Conservation (phyloP, 2,329 filamentous ascomycete genomes). For the Colletotrichum abscissum region DNA sequence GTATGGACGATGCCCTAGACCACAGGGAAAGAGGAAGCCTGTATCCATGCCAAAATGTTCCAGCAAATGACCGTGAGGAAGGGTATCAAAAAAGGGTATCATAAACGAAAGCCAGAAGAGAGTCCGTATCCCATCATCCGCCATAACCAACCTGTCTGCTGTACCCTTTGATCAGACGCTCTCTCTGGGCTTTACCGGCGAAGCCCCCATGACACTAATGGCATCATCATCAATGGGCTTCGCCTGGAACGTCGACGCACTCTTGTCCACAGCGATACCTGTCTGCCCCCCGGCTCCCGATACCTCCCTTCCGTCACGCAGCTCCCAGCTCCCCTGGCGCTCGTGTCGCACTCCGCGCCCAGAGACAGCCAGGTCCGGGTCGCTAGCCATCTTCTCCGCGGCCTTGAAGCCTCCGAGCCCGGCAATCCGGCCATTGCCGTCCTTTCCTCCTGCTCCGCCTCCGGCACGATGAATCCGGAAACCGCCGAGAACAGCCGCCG, state of each 20-base stretch:
- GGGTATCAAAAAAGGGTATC: constrained; percentile 32
- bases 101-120: constrained; percentile 27
- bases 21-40: not conserved
- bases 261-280: constrained; percentile 41
- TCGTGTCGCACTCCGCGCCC: constrained; percentile 50
- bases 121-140: not conserved
- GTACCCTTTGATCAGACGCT: constrained; percentile 43
- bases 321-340: constrained; percentile 62
- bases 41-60: not conserved
- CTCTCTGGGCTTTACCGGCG: constrained; percentile 53
- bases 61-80: constrained; percentile 4
- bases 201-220: constrained; percentile 45
- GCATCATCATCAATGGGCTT: constrained; percentile 45
- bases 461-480: constrained; percentile 43
- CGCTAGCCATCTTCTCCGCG: constrained; percentile 55
- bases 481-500: constrained; percentile 47
- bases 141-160: not conserved
- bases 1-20: not conserved
- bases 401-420: constrained; percentile 56
- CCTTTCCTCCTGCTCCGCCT: not conserved
- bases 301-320: constrained; percentile 43
- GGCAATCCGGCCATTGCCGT: constrained; percentile 25
- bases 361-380: constrained; percentile 55
- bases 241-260: constrained; percentile 31
- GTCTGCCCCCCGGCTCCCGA: constrained; percentile 9